Base-by-base conservation (phyloP, 257 asterid genomes). In the Solanum chiquidenum region DNA sequence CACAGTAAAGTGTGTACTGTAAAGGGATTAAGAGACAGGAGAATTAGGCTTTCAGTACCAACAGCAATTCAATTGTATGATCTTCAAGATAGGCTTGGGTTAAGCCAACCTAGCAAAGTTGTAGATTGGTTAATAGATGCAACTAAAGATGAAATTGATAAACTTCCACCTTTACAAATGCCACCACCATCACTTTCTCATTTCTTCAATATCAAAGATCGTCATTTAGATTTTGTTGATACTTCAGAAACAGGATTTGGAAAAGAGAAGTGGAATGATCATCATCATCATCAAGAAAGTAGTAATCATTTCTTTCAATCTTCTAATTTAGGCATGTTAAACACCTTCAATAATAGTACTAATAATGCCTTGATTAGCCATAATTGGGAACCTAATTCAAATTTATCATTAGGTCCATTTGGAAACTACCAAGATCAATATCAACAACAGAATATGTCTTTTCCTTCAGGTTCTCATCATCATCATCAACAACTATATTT, bases 1-100 rank as follows among this genome's bases (percentile, higher is more conserved):
- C 98, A 95, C 49, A 95, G 98, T 90, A 94, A 95, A 12, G 98
- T 95, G n/a, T 93, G 92, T 88, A 95, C 98, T 0, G 86, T 95
- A 18, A 92, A 91, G 27, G 98, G 98, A 23, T 79, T 94, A 9
- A 91, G 95, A 72, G 98, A 95, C 90, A 88, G 98, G 7, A 84
- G 98, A 9, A 95, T 95, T 8, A 92, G 98, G 87, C 94, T 95
- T 1, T 95, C 98, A 0, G 98, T 93, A 0, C 95, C 96, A 0
- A 93, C 98, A 2, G 98, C 98, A 12, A 86, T 94, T 74, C 96
- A 92, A 62, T 74, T 95, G 82, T 95, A 95, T 76, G 95, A 93
- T 66, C 96, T 95, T 86, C 98, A 95, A 76, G 95, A 95, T 58
- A 89, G 91, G 88, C 98, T 95, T 18, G 95, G 97, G 10, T 88